Percentiles rank a stretch among this genome's conserved stretches.
Evolutionary conservation across 495 filamentous ascomycete genomes (phyloP).

Genomic region (Cenococcum geophilum): DNA sequence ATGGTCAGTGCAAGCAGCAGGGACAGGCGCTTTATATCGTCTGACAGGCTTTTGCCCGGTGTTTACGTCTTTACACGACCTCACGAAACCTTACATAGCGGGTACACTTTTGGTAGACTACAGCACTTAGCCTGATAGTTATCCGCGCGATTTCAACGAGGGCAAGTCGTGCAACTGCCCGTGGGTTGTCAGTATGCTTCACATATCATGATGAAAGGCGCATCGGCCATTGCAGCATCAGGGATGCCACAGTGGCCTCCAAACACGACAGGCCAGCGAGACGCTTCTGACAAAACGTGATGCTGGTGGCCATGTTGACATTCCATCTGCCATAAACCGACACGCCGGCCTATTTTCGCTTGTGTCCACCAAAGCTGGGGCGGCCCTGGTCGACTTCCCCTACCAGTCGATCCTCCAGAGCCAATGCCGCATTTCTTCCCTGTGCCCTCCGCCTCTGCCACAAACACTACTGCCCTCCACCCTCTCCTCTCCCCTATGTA

Average conservation of each 20-base stretch:
- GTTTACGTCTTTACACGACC: not conserved
- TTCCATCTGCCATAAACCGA: not conserved
- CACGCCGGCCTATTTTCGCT: not conserved
- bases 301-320: not conserved
- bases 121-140: not conserved
- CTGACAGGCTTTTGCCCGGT: not conserved
- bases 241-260: not conserved
- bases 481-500: not conserved
- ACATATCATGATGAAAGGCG: not conserved
- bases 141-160: not conserved
- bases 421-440: not conserved
- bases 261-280: not conserved
- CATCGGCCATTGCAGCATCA: not conserved
- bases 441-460: not conserved
- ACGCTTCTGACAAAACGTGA: not conserved
- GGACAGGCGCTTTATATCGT: not conserved
- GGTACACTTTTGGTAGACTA: not conserved
- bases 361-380: not conserved
- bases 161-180: not conserved
- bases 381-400: not conserved
- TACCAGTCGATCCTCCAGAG: not conserved
- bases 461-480: not conserved
- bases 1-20: not conserved
- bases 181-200: not conserved
- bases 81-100: not conserved